phyloP scores from a whole-genome alignment of 345 rosid species.

The Eucalyptus camaldulensis region DNA sequence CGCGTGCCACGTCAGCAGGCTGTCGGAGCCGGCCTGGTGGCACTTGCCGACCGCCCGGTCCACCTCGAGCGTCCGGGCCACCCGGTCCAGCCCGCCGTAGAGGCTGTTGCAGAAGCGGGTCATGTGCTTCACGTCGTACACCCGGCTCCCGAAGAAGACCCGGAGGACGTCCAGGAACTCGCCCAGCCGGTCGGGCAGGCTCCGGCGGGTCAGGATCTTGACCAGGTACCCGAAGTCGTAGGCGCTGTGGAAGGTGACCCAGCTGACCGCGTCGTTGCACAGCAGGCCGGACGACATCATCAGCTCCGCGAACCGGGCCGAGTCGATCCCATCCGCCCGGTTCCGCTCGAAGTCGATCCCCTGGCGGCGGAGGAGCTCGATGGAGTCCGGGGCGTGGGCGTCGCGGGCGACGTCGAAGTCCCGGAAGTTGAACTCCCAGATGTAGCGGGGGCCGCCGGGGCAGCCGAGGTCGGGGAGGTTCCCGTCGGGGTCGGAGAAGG shows the following conservation, averaged over 20 bases:
- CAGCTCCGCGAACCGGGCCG: conserved; percentile 29
- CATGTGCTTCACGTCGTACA: conserved; percentile 59
- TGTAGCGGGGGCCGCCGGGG: background rate
- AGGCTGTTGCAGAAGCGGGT: conserved; percentile 25
- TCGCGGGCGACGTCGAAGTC: conserved; percentile 44
- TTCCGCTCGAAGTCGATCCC: conserved; percentile 51
- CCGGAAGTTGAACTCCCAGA: conserved; percentile 64
- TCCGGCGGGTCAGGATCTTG: conserved; percentile 31
- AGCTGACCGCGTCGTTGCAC: conserved; percentile 29
- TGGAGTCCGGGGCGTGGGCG: conserved; percentile 36
- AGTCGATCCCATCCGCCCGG: conserved; percentile 23
- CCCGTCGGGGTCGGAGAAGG: conserved; percentile 36
- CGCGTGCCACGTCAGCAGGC: conserved; percentile 29
- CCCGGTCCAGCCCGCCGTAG: conserved; percentile 47
- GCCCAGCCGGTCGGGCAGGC: conserved; percentile 14
- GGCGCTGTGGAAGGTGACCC: conserved; percentile 66
- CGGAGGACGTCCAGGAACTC: conserved; percentile 19
- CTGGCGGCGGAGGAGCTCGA: conserved; percentile 43
- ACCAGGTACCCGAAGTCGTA: conserved; percentile 60
- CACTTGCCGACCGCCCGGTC: conserved; percentile 32
- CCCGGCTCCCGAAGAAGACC: conserved; percentile 25
- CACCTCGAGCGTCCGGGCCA: conserved; percentile 14
- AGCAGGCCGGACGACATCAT: conserved; percentile 53
- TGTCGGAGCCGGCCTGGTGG: conserved; percentile 47
- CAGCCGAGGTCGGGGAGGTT: conserved; percentile 49